These are phyloP conservation scores for Bimuria novae-zelandiae DNA, from an alignment of 2,329 filamentous ascomycete species.

Conservation along the genomic window DNA sequence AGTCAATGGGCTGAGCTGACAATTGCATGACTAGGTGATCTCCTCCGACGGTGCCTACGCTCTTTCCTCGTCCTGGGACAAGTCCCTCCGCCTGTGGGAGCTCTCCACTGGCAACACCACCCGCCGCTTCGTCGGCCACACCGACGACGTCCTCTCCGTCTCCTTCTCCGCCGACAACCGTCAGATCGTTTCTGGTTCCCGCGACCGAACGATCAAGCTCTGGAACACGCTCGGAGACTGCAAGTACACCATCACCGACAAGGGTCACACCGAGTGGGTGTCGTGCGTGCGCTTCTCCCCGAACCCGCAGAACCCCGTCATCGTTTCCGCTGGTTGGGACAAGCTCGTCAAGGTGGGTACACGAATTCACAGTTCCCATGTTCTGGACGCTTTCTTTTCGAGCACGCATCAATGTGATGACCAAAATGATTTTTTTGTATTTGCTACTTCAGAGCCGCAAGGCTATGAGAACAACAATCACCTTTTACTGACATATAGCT, in stretches of 20 bases:
- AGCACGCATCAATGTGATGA: slow-evolving; percentile 76
- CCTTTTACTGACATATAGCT: slow-evolving; percentile 73
- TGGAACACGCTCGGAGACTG: slow-evolving; percentile 99
- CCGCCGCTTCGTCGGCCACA: slow-evolving; percentile 98
- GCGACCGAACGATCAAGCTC: slow-evolving; percentile 99
- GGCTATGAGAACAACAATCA: slow-evolving; percentile 98
- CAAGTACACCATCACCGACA: slow-evolving; percentile 99
- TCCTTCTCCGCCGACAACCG: slow-evolving; percentile 99
- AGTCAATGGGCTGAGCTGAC: slow-evolving; percentile 34
- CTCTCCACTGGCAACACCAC: slow-evolving; percentile 96
- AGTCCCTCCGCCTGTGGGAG: slow-evolving; percentile 99
- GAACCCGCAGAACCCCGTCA: slow-evolving; percentile 99
- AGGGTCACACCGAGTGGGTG: slow-evolving; percentile 99
- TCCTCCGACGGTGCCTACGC: slow-evolving; percentile 99
- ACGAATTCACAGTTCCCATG: slow-evolving; percentile 3
- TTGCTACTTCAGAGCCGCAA: slow-evolving; percentile 99
- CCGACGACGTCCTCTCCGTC: slow-evolving; percentile 98
- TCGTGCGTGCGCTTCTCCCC: slow-evolving; percentile 99
- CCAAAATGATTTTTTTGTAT: slow-evolving; percentile 81
- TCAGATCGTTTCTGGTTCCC: slow-evolving; percentile 98
- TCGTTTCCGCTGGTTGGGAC: slow-evolving; percentile 98
- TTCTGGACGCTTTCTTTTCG: neutral
- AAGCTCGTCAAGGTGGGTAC: slow-evolving; percentile 98
- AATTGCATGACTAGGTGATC: slow-evolving; percentile 73
- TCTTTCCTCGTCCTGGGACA: slow-evolving; percentile 98